Conservation (phyloP, 2,329 filamentous ascomycete genomes). For the Fusarium torulosum region DNA sequence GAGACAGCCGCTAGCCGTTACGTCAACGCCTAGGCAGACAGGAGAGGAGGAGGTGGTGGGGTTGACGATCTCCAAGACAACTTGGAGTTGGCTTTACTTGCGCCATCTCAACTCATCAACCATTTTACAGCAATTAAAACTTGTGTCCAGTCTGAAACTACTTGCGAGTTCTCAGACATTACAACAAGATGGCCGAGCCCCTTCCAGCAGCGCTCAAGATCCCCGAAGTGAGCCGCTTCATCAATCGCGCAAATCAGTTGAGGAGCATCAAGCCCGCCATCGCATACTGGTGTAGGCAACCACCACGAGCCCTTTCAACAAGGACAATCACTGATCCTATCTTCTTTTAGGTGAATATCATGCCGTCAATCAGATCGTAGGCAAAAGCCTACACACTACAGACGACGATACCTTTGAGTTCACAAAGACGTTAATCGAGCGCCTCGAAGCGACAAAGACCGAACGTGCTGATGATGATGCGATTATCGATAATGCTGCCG, state of each 20-base stretch:
- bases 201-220: slow-evolving; percentile 70
- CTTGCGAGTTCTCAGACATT: neutral
- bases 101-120: slow-evolving; percentile 22
- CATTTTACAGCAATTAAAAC: neutral
- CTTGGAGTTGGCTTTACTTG: slow-evolving; percentile 25
- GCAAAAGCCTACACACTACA: slow-evolving; percentile 79
- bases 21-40: slow-evolving; percentile 31
- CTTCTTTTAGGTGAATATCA: slow-evolving; percentile 81
- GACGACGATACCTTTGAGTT: slow-evolving; percentile 84
- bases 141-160: neutral
- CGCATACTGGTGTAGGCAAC: slow-evolving; percentile 89
- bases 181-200: slow-evolving; percentile 71
- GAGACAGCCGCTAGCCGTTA: slow-evolving; percentile 19
- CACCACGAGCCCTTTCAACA: neutral
- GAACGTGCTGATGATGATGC: slow-evolving; percentile 83
- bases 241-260: slow-evolving; percentile 85
- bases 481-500: slow-evolving; percentile 85
- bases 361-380: slow-evolving; percentile 91
- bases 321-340: neutral
- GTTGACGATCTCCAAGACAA: slow-evolving; percentile 32
- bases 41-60: slow-evolving; percentile 34
- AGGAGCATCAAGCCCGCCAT: slow-evolving; percentile 87
- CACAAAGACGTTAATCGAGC: slow-evolving; percentile 89
- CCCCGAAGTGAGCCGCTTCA: slow-evolving; percentile 86
- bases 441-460: slow-evolving; percentile 74